Conservation (phyloP, 441 rosid species). For the Brassica hybrid region DNA sequence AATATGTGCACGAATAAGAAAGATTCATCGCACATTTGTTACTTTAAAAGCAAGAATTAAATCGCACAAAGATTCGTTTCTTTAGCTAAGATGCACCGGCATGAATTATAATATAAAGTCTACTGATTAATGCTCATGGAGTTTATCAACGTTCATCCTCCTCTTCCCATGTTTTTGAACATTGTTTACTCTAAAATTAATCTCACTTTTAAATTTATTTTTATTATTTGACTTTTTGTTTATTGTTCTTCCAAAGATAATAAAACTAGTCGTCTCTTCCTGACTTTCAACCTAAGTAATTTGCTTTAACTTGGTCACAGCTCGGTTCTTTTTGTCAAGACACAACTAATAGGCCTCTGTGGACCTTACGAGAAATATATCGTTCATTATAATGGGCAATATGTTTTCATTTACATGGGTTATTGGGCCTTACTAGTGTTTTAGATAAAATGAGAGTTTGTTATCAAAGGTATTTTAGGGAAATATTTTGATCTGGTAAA, state of each 20-base stretch:
- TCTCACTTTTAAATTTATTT: conserved; percentile 6
- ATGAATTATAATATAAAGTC: conserved; percentile 33
- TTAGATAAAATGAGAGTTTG: background rate
- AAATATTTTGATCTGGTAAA: conserved; percentile 11
- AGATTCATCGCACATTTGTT: conserved; percentile 44
- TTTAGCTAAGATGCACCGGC: conserved; percentile 43
- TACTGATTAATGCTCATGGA: conserved; percentile 24
- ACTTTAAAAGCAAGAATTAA: conserved; percentile 34
- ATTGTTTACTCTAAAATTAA: conserved; percentile 33
- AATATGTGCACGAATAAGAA: conserved; percentile 34
- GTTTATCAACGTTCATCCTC: conserved; percentile 46
- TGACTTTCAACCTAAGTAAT: conserved; percentile 28
- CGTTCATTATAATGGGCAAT: background rate
- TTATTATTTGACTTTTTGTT: conserved; percentile 25
- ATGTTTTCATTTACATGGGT: conserved; percentile 9
- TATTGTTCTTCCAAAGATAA: conserved; percentile 1
- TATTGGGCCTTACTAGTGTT: conserved; percentile 12
- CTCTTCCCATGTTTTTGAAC: conserved; percentile 39
- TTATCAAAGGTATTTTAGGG: too few relatives aligned
- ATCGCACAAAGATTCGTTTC: conserved; percentile 43
- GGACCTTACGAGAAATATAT: conserved; percentile 5
- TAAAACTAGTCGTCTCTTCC: conserved; percentile 30
- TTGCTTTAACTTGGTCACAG: background rate
- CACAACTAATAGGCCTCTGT: background rate
- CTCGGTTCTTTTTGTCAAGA: background rate